Evolutionary conservation across 2,329 filamentous ascomycete species (phyloP).

Genomic region (Alternaria viburni): DNA sequence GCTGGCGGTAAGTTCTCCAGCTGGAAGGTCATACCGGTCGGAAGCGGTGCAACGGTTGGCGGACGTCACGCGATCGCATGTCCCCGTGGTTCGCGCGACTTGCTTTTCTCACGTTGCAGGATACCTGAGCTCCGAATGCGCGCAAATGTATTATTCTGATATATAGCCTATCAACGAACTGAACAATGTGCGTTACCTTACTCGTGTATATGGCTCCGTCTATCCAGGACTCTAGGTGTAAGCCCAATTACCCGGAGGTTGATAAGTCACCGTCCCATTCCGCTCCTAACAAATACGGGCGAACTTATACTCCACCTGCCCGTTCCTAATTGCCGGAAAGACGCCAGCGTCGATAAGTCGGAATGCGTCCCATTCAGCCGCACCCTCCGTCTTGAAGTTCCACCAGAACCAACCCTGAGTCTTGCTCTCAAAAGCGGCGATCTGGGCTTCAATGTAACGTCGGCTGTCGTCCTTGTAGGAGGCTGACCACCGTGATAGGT

Average conservation of each 20-base stretch:
- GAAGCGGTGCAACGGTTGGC: slow-evolving; percentile 6
- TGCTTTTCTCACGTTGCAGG: not conserved
- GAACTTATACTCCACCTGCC: slow-evolving; percentile 30
- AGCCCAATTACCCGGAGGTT: not conserved
- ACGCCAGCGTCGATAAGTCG: slow-evolving; percentile 57
- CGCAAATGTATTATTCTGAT: not conserved
- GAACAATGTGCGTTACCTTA: not conserved
- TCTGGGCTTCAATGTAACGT: slow-evolving; percentile 62
- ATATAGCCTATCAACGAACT: not conserved
- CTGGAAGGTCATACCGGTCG: not conserved
- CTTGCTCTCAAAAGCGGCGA: slow-evolving; percentile 58
- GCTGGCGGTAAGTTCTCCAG: not conserved
- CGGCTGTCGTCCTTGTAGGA: slow-evolving; percentile 55
- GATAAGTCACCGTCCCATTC: slow-evolving; percentile 1
- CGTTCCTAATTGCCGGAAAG: slow-evolving; percentile 50
- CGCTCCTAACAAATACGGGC: slow-evolving; percentile 23
- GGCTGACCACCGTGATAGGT: slow-evolving; percentile 56
- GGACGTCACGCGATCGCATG: not conserved
- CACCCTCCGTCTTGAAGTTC: slow-evolving; percentile 64
- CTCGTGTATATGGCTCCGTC: not conserved
- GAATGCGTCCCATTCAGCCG: slow-evolving; percentile 62
- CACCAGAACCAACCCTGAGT: slow-evolving; percentile 64
- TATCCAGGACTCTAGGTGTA: not conserved
- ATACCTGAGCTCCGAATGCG: not conserved
- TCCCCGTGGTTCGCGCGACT: not conserved